Percentiles rank a stretch among this genome's conserved stretches.
These are phyloP conservation scores for Aspergillus pseudoviridinutans DNA, from an alignment of 2,329 filamentous ascomycete genomes.

Conservation along the genomic window DNA sequence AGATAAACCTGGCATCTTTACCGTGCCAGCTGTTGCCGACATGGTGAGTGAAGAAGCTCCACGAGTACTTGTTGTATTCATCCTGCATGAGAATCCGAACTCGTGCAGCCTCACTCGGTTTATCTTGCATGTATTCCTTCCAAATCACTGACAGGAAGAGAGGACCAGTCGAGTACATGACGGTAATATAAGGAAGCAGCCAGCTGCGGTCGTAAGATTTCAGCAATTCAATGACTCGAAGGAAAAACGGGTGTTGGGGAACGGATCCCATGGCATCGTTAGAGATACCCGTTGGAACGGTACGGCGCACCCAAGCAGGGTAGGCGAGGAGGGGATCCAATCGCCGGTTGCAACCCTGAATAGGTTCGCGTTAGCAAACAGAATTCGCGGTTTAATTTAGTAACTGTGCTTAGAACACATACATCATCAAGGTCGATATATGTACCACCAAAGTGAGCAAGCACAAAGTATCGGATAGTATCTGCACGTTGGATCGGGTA, in stretches of 20 bases:
- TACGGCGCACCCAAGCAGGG: conserved; percentile 67
- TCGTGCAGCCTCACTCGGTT: conserved; percentile 44
- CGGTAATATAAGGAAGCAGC: conserved; percentile 68
- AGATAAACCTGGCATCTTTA: conserved; percentile 60
- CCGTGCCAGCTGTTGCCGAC: conserved; percentile 64
- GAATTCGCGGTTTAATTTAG: not conserved
- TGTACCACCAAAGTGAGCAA: conserved; percentile 72
- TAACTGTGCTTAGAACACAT: conserved; percentile 22
- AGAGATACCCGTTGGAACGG: conserved; percentile 71
- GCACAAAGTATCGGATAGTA: conserved; percentile 73
- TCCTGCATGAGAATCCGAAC: conserved; percentile 66
- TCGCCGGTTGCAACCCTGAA: conserved; percentile 62
- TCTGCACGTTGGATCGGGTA: conserved; percentile 76
- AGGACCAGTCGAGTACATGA: conserved; percentile 75
- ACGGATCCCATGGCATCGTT: conserved; percentile 77
- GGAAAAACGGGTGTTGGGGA: conserved; percentile 70
- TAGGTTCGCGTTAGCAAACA: conserved; percentile 11
- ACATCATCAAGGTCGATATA: conserved; percentile 77
- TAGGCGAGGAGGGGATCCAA: conserved; percentile 66
- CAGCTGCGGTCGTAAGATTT: conserved; percentile 65
- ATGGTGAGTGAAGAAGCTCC: conserved; percentile 69
- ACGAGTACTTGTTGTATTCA: conserved; percentile 64
- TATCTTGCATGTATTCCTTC: conserved; percentile 63
- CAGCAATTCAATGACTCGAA: conserved; percentile 64
- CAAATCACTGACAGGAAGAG: conserved; percentile 72